Evolutionary conservation across 371 early-diverging fungal species (phyloP), one percentile per base, ranked within the genome.

Genomic region (Rhizopus stolonifer): DNA sequence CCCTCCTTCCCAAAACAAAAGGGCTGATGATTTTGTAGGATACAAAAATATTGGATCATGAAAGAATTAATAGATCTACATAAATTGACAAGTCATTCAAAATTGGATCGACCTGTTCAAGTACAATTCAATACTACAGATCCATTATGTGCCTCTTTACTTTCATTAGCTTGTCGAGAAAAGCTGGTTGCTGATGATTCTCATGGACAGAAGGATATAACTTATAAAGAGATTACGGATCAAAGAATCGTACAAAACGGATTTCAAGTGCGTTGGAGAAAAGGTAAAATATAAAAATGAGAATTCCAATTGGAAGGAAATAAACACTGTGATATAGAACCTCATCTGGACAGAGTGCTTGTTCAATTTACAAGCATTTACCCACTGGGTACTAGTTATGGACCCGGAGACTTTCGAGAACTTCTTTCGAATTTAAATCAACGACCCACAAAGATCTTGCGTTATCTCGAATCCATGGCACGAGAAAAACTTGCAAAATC

Each of bases 201-300:
- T 2, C 61, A 60, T 46, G 61, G 61, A 11, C 2, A 44, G 1
- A 42, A 34, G 17, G 22, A 64, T 14, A 53, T 48, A 1, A 25
- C 44, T 1, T 69, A 46, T 22, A 48, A 34, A 18, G 58, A 65
- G 14, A 54, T 74, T 1, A 59, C 40, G 0, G 71, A 70, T 19
- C 39, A 54, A 22, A 42, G 52, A 31, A 33, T 70, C 7, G 24
- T 56, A 4, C 36, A 51, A 2, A 74, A 70, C 54, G 75, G 75
- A 11, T 71, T 74, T 23, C 18, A 31, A 7, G 54, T 50, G 9
- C 56, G 65, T 21, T 74, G 69, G 69, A 50, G 63, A 10, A 65
- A 56, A 57, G 60, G 60, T 56, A 49, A 54, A 6, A 17, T n/a
- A n/a, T n/a, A n/a, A n/a, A n/a, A n/a, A n/a, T n/a, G n/a, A n/a